phyloP scores from a whole-genome alignment of 345 rosid species.

The Nephelium lappaceum region DNA sequence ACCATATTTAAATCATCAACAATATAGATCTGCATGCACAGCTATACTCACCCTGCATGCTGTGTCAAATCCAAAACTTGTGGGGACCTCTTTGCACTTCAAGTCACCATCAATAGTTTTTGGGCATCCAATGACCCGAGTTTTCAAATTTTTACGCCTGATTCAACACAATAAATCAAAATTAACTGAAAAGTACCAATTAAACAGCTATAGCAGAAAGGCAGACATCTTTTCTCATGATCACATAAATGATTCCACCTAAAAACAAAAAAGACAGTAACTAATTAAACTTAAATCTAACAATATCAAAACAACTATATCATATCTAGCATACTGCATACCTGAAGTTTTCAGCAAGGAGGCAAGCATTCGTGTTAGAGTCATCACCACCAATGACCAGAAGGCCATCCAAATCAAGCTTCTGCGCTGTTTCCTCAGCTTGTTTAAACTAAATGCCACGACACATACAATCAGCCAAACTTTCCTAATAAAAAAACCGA shows the following conservation, averaged over 20 bases:
- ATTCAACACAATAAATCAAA: conserved; percentile 14
- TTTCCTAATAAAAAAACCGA: neutral
- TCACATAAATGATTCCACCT: neutral
- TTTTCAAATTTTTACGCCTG: conserved; percentile 84
- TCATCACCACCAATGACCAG: conserved; percentile 98
- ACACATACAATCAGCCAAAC: conserved; percentile 13
- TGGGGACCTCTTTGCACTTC: conserved; percentile 96
- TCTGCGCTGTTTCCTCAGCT: conserved; percentile 91
- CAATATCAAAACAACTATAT: neutral
- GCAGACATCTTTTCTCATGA: neutral
- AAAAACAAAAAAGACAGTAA: neutral
- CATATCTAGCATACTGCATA: conserved; percentile 37
- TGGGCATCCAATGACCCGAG: conserved; percentile 95
- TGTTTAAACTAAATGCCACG: conserved; percentile 75
- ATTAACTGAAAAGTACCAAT: neutral
- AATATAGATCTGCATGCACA: neutral
- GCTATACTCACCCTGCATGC: conserved; percentile 86
- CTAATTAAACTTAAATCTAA: neutral
- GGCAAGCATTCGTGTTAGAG: conserved; percentile 97
- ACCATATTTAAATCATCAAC: neutral
- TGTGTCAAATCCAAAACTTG: conserved; percentile 99
- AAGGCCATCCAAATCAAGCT: conserved; percentile 93
- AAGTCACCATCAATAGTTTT: conserved; percentile 99
- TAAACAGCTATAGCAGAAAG: neutral
- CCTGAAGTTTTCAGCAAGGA: conserved; percentile 96